A percentile compares a stretch with the other conserved stretches of the same genome.
phyloP scores from a whole-genome alignment of 768 basidiomycete species.

The Boletus coccyginus region DNA sequence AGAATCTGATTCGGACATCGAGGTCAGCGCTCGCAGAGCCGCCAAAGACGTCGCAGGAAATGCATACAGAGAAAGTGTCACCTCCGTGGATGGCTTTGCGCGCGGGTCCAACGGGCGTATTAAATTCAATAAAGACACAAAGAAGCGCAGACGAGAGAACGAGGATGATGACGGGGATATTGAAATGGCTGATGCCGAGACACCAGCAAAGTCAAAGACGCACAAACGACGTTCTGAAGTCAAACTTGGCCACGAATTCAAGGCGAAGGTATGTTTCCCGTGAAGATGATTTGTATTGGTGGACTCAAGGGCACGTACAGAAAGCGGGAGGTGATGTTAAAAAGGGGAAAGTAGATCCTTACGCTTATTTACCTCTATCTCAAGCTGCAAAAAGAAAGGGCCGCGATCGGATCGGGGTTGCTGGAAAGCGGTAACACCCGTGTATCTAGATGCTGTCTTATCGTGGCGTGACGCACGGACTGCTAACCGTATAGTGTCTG shows the following conservation, averaged over 20 bases:
- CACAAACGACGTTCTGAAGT: constrained; percentile 53
- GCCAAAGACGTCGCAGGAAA: constrained; percentile 60
- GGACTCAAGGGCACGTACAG: constrained; percentile 41
- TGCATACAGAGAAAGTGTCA: constrained; percentile 81
- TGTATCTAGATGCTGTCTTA: constrained; percentile 1
- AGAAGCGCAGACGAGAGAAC: constrained; percentile 79
- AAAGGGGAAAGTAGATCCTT: constrained; percentile 84
- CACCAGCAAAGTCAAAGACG: constrained; percentile 40
- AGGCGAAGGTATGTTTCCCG: constrained; percentile 73
- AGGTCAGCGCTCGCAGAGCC: constrained; percentile 37
- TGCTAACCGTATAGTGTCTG: constrained; percentile 65
- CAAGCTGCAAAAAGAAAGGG: constrained; percentile 73
- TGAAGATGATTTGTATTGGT: neutral
- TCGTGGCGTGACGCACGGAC: neutral
- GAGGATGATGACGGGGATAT: constrained; percentile 60
- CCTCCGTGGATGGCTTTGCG: constrained; percentile 86
- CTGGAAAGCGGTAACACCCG: constrained; percentile 53
- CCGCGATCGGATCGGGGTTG: constrained; percentile 51
- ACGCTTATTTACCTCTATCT: constrained; percentile 83
- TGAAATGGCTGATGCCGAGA: constrained; percentile 74
- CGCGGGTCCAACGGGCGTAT: constrained; percentile 80
- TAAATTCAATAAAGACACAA: constrained; percentile 97
- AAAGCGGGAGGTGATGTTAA: constrained; percentile 95
- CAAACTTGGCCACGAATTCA: constrained; percentile 85
- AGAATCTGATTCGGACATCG: constrained; percentile 47